Percentiles rank a stretch among this genome's conserved stretches.
Evolutionary conservation across 345 rosid species (phyloP).

Genomic region (Corymbia maculata): DNA sequence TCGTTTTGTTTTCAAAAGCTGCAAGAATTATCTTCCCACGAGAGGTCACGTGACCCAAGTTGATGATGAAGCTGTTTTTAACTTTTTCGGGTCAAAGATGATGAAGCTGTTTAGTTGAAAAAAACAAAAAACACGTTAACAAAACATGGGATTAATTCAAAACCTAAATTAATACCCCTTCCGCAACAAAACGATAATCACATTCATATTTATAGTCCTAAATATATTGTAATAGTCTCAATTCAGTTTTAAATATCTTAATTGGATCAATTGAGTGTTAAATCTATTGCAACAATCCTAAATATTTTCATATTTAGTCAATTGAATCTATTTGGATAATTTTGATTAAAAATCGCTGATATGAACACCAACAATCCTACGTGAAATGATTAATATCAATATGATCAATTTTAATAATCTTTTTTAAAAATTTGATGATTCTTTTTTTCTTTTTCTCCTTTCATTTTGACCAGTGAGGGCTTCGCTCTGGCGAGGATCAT

Average conservation of each 20-base stretch:
- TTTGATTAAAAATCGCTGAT: too few species aligned
- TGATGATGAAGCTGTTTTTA: not conserved
- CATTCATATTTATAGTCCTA: not conserved
- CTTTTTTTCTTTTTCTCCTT: too few species aligned
- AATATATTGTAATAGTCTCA: too few species aligned
- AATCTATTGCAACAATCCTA: too few species aligned
- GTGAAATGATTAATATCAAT: fast-evolving
- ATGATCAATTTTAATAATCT: too few species aligned
- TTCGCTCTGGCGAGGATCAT: not conserved
- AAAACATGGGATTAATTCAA: not conserved
- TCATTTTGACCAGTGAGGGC: too few species aligned
- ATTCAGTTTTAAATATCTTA: too few species aligned
- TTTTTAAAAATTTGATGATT: too few species aligned
- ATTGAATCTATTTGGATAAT: fast-evolving
- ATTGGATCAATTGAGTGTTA: fast-evolving
- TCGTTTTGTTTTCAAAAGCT: not conserved
- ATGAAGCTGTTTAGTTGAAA: not conserved
- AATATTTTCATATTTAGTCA: too few species aligned
- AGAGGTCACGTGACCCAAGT: not conserved
- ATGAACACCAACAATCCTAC: not conserved
- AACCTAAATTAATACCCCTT: not conserved
- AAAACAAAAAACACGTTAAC: not conserved
- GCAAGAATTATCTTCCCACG: not conserved
- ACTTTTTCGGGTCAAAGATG: not conserved
- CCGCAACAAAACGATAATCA: not conserved